These are phyloP conservation scores for Cryptomeria japonica DNA, from an alignment of 75 land plant species.

Conservation along the genomic window DNA sequence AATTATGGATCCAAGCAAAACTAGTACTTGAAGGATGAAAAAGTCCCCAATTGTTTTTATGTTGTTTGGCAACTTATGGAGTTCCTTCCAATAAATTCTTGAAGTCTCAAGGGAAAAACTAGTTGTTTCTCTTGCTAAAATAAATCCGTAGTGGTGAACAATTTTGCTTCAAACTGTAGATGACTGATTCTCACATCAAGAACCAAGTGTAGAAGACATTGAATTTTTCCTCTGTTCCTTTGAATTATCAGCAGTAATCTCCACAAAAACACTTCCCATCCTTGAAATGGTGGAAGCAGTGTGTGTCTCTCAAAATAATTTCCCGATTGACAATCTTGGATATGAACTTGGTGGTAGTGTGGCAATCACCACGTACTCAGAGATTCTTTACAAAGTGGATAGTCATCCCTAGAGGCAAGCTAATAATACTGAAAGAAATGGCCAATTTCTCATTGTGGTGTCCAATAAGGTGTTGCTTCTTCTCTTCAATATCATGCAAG, in stretches of 20 bases:
- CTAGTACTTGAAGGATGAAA: not conserved
- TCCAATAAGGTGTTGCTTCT: conserved; percentile 32
- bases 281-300: conserved; percentile 27
- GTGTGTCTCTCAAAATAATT: conserved; percentile 28
- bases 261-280: conserved; percentile 41
- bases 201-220: not conserved
- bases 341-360: conserved; percentile 28
- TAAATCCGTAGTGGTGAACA: not conserved
- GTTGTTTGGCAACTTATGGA: not conserved
- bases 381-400: conserved; percentile 23
- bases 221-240: not conserved
- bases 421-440: conserved; percentile 22
- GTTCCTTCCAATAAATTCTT: not conserved
- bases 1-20: not conserved
- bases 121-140: not conserved
- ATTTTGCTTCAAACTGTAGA: not conserved
- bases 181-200: not conserved
- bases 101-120: not conserved
- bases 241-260: conserved; percentile 16
- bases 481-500: conserved; percentile 29
- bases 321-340: conserved; percentile 20
- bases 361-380: conserved; percentile 30
- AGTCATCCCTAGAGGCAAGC: conserved; percentile 24
- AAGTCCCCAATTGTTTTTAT: not conserved
- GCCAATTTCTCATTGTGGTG: conserved; percentile 46